Conservation (phyloP, 495 filamentous ascomycete genomes). For the Hypoxylon lenormandii region DNA sequence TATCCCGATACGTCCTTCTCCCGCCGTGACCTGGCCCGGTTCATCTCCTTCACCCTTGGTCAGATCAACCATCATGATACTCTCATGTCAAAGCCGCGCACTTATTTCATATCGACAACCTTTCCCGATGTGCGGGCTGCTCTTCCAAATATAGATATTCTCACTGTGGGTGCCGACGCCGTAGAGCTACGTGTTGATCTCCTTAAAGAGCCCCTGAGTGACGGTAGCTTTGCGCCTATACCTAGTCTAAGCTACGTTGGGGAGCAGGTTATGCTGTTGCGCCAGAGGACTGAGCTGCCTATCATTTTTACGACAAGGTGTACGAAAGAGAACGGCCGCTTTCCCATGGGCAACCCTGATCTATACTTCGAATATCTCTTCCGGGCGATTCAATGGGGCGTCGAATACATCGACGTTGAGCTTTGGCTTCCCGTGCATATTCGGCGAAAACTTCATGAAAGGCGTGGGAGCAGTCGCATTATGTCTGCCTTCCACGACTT, state of each 20-base stretch:
- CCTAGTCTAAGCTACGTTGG: slow-evolving; percentile 85
- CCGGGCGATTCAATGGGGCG: slow-evolving; percentile 84
- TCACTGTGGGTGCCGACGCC: slow-evolving; percentile 85
- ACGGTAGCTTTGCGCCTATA: slow-evolving; percentile 68
- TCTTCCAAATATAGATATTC: slow-evolving; percentile 83
- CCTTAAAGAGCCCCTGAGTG: slow-evolving; percentile 74
- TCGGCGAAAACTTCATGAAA: slow-evolving; percentile 71
- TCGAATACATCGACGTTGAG: slow-evolving; percentile 88
- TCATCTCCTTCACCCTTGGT: slow-evolving; percentile 79
- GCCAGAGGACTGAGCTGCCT: slow-evolving; percentile 83
- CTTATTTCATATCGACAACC: slow-evolving; percentile 85
- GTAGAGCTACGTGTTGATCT: slow-evolving; percentile 86
- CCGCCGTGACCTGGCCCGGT: slow-evolving; percentile 79
- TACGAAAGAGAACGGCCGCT: slow-evolving; percentile 81
- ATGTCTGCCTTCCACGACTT: slow-evolving; percentile 91
- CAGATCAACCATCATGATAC: slow-evolving; percentile 79
- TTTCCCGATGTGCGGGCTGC: slow-evolving; percentile 86
- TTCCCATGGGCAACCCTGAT: slow-evolving; percentile 80
- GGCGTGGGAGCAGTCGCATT: slow-evolving; percentile 79
- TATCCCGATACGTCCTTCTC: slow-evolving; percentile 77
- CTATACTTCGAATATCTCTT: slow-evolving; percentile 81
- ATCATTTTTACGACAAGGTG: slow-evolving; percentile 89
- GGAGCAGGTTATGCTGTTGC: slow-evolving; percentile 82
- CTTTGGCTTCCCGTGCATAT: slow-evolving; percentile 84
- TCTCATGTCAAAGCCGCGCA: slow-evolving; percentile 77